Conservation (phyloP, 345 rosid species). For the Ceriops decandra region DNA sequence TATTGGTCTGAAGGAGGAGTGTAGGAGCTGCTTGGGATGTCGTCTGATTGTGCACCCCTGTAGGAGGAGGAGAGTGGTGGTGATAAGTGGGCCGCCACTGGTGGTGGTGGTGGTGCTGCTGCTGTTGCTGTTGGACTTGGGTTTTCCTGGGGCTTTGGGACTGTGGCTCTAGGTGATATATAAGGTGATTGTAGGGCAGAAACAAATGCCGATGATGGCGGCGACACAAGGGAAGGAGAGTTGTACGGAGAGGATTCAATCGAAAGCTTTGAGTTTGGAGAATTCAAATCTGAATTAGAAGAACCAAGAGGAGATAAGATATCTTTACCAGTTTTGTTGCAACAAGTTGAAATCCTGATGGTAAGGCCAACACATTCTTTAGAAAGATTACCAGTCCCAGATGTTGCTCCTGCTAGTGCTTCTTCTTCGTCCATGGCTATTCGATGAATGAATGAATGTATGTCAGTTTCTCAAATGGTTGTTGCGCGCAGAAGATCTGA, state of each 20-base stretch:
- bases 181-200: constrained; percentile 93
- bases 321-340: constrained; percentile 37
- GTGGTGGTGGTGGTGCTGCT: background rate
- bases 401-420: background rate
- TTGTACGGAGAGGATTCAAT: constrained; percentile 50
- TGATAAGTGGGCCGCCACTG: constrained; percentile 25
- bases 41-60: constrained; percentile 61
- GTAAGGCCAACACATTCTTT: constrained; percentile 48
- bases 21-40: constrained; percentile 88
- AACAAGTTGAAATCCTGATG: constrained; percentile 49
- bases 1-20: constrained; percentile 85
- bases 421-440: constrained; percentile 33
- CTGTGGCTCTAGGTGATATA: constrained; percentile 75
- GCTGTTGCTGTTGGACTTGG: constrained; percentile 11
- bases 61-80: constrained; percentile 37
- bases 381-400: constrained; percentile 2
- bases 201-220: constrained; percentile 90
- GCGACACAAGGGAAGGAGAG: constrained; percentile 82
- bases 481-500: constrained; percentile 19
- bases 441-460: too few relatives aligned
- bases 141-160: constrained; percentile 34
- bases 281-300: constrained; percentile 34
- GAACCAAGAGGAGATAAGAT: constrained; percentile 14
- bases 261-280: constrained; percentile 42
- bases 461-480: background rate